These are phyloP conservation scores for Cardiospermum halicacabum DNA, from an alignment of 345 rosid genomes.

Conservation along the genomic window DNA sequence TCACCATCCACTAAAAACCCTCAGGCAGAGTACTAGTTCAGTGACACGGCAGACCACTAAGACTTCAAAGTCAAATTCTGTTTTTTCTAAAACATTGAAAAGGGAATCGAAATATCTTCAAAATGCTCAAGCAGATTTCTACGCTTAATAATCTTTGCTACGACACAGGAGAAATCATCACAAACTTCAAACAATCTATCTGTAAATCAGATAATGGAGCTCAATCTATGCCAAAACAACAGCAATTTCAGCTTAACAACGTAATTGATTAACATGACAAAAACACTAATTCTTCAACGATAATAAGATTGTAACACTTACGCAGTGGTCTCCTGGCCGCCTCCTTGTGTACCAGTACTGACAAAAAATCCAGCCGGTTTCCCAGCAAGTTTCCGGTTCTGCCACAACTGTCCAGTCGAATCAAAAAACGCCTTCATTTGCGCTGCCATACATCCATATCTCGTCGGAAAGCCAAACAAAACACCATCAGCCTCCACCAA, in stretches of 20 bases:
- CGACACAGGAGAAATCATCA: neutral
- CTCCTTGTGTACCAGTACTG: constrained; percentile 84
- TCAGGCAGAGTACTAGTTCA: too few relatives aligned
- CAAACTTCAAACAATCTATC: neutral
- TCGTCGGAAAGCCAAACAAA: constrained; percentile 72
- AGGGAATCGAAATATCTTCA: too few relatives aligned
- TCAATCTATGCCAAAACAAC: neutral
- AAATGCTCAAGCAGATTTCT: too few relatives aligned
- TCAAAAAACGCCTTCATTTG: constrained; percentile 80
- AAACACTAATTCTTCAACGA: neutral
- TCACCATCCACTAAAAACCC: neutral
- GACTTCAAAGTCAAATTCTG: neutral
- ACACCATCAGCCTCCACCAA: constrained; percentile 56
- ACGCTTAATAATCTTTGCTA: neutral
- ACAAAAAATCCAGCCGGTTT: constrained; percentile 85
- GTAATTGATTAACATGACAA: neutral
- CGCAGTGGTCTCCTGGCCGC: constrained; percentile 92
- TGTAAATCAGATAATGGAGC: neutral
- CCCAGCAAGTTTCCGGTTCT: constrained; percentile 67
- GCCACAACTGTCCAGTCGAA: constrained; percentile 59
- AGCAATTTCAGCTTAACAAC: neutral
- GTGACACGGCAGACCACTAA: too few relatives aligned
- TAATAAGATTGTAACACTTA: constrained; percentile 22
- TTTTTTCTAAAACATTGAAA: neutral
- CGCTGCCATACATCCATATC: constrained; percentile 81